Evolutionary conservation across 768 basidiomycete genomes (phyloP).

Genomic region (Boletus fagicola): DNA sequence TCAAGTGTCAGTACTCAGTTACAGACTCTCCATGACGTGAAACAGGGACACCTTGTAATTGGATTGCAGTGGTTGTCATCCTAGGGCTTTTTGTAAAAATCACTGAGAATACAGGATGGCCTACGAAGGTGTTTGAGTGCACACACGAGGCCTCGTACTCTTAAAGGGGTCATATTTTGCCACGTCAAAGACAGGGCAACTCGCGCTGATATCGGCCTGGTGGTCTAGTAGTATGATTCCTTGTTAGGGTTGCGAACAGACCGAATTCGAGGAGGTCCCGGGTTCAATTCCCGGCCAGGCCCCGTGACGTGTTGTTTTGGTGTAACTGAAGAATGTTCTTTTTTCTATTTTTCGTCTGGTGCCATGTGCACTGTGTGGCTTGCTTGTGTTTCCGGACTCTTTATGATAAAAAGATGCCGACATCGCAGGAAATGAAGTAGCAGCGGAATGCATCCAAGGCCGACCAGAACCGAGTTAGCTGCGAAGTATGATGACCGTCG

Average conservation of each 20-base stretch:
- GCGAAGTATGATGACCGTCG: slow-evolving; percentile 17
- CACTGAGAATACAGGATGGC: slow-evolving; percentile 16
- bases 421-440: slow-evolving; percentile 24
- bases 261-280: slow-evolving; percentile 67
- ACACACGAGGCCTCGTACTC: neutral
- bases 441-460: slow-evolving; percentile 20
- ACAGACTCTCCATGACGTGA: neutral
- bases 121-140: slow-evolving; percentile 40
- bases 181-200: neutral
- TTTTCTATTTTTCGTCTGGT: neutral
- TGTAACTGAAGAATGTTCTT: neutral
- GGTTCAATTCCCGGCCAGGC: slow-evolving; percentile 87
- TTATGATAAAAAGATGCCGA: slow-evolving; percentile 32
- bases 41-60: neutral
- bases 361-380: neutral
- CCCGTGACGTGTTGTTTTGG: slow-evolving; percentile 24
- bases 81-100: neutral
- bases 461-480: slow-evolving; percentile 7
- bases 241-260: slow-evolving; percentile 46
- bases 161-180: neutral
- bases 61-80: neutral
- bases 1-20: neutral
- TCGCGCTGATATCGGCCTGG: slow-evolving; percentile 39
- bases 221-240: slow-evolving; percentile 69
- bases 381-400: slow-evolving; percentile 6